These are phyloP conservation scores for Pseudocercospora fuligena DNA, from an alignment of 2,329 filamentous ascomycete species.

Conservation along the genomic window DNA sequence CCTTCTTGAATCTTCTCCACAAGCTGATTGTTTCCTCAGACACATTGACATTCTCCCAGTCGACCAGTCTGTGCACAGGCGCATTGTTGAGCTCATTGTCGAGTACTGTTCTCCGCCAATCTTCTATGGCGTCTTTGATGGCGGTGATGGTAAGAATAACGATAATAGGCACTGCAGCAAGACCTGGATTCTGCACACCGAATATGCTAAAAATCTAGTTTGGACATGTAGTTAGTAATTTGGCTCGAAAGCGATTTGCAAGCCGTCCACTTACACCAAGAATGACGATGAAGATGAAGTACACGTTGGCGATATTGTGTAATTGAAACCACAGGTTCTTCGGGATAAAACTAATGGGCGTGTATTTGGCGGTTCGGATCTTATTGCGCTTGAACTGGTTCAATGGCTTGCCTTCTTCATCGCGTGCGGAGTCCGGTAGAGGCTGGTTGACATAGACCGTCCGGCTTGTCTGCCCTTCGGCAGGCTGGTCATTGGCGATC, in stretches of 20 bases:
- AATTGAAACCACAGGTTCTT: slow-evolving; percentile 99
- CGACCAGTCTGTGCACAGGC: slow-evolving; percentile 83
- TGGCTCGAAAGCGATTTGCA: slow-evolving; percentile 31
- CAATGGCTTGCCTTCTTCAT: slow-evolving; percentile 77
- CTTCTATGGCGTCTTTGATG: slow-evolving; percentile 93
- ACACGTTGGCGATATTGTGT: slow-evolving; percentile 97
- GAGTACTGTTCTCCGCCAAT: slow-evolving; percentile 87
- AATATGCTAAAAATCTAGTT: slow-evolving; percentile 88
- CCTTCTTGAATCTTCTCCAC: slow-evolving; percentile 93
- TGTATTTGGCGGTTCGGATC: slow-evolving; percentile 97
- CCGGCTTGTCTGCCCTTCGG: slow-evolving; percentile 52
- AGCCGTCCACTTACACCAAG: slow-evolving; percentile 71
- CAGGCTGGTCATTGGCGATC: slow-evolving; percentile 32
- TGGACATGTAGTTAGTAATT: slow-evolving; percentile 15
- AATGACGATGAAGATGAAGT: slow-evolving; percentile 96
- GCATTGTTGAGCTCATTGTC: slow-evolving; percentile 97
- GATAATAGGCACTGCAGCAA: slow-evolving; percentile 90
- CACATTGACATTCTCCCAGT: slow-evolving; percentile 93
- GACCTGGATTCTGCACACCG: slow-evolving; percentile 84
- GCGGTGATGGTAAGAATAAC: slow-evolving; percentile 87
- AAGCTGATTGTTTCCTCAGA: slow-evolving; percentile 80
- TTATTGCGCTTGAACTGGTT: slow-evolving; percentile 85
- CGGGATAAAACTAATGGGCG: slow-evolving; percentile 88
- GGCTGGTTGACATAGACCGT: slow-evolving; percentile 85
- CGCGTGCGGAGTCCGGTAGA: slow-evolving; percentile 73